phyloP scores from a whole-genome alignment of 1,139 yeast genomes.

The Blastobotrys illinoisensis region DNA sequence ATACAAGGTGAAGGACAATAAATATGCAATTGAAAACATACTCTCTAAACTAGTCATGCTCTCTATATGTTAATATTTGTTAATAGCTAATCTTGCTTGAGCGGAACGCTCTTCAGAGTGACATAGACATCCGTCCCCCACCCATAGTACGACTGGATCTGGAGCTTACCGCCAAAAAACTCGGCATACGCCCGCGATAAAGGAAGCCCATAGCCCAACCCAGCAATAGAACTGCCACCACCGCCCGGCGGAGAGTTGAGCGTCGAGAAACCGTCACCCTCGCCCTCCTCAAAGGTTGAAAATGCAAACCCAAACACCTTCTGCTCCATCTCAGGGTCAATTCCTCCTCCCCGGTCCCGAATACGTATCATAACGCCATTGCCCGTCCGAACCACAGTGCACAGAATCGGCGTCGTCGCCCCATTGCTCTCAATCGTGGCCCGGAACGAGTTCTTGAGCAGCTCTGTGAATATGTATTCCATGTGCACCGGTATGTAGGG shows the following conservation, averaged over 20 bases:
- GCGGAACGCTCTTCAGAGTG: constrained; percentile 39
- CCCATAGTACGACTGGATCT: constrained; percentile 74
- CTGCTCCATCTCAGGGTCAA: constrained; percentile 55
- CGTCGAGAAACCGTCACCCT: constrained; percentile 44
- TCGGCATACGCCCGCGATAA: constrained; percentile 68
- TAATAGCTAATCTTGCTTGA: neutral
- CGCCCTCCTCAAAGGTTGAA: constrained; percentile 63
- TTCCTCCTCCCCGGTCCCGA: constrained; percentile 87
- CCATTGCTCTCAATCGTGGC: constrained; percentile 70
- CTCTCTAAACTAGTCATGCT: neutral
- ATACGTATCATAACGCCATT: constrained; percentile 50
- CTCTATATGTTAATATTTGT: too few relatives aligned
- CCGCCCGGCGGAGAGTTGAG: constrained; percentile 66
- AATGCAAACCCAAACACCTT: constrained; percentile 82
- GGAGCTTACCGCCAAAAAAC: constrained; percentile 69
- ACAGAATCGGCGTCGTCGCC: constrained; percentile 51
- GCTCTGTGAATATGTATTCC: constrained; percentile 79
- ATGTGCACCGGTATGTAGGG: constrained; percentile 85
- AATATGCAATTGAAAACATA: neutral
- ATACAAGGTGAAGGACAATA: too few relatives aligned
- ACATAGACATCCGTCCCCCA: constrained; percentile 79
- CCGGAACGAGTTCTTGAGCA: constrained; percentile 80
- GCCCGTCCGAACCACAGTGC: constrained; percentile 58
- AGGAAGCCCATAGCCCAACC: constrained; percentile 95
- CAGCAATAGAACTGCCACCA: constrained; percentile 75